Percentiles rank a stretch among this genome's conserved stretches.
These are phyloP conservation scores for Pulveroboletus frians DNA, from an alignment of 768 basidiomycete species.

Conservation along the genomic window DNA sequence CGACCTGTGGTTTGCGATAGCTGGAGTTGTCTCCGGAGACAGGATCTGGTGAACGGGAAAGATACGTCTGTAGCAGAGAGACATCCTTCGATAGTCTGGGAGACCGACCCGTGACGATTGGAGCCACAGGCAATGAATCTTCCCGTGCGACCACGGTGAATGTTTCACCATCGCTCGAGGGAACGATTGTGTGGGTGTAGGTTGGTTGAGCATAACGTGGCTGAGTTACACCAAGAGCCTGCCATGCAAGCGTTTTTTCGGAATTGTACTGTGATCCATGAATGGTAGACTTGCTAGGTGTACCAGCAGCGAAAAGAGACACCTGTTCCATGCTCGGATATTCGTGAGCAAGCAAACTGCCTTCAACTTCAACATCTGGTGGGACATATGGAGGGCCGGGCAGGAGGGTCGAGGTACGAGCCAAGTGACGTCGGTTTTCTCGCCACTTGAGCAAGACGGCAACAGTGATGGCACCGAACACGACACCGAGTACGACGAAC, in stretches of 20 bases:
- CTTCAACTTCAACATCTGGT: conserved; percentile 16
- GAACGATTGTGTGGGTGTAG: conserved; percentile 14
- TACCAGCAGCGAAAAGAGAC: conserved; percentile 18
- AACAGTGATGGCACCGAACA: conserved; percentile 17
- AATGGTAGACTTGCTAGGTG: conserved; percentile 28
- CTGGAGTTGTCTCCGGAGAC: background rate
- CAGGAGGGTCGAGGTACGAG: conserved; percentile 16
- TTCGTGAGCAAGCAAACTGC: conserved; percentile 9
- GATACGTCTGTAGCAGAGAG: conserved; percentile 2
- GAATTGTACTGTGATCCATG: conserved; percentile 26
- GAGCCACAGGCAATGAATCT: conserved; percentile 20
- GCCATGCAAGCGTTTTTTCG: conserved; percentile 10
- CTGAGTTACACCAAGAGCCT: background rate
- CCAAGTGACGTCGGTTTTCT: background rate
- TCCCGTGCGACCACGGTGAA: conserved; percentile 19
- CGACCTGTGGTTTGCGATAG: background rate
- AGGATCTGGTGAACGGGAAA: conserved; percentile 1
- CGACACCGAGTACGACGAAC: conserved; percentile 23
- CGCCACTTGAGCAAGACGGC: conserved; percentile 12
- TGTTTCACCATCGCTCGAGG: conserved; percentile 21
- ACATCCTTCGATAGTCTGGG: background rate
- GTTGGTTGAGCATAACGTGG: background rate
- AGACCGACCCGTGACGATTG: background rate
- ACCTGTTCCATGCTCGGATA: conserved; percentile 27
- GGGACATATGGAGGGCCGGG: conserved; percentile 26